These are phyloP conservation scores for Vanderwaltozyma verrucispora DNA, from an alignment of 805 yeast species.

Conservation along the genomic window DNA sequence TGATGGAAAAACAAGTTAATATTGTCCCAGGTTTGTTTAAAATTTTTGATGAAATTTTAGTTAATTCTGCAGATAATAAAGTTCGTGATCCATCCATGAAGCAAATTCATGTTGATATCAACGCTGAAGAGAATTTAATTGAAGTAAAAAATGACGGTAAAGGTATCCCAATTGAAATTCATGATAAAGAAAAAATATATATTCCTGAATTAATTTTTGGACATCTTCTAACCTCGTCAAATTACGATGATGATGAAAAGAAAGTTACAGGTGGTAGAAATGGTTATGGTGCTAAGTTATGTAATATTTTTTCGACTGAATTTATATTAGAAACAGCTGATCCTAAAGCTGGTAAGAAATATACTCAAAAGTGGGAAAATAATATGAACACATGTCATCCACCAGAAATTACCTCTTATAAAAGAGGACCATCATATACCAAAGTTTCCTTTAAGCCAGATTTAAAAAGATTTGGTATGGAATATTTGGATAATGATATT, in stretches of 20 bases:
- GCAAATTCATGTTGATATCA: slow-evolving; percentile 70
- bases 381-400: slow-evolving; percentile 75
- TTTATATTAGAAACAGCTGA: slow-evolving; percentile 88
- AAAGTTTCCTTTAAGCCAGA: slow-evolving; percentile 86
- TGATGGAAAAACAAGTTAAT: slow-evolving; percentile 51
- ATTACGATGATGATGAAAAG: slow-evolving; percentile 89
- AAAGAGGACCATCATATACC: slow-evolving; percentile 64
- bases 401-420: slow-evolving; percentile 51
- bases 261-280: slow-evolving; percentile 98
- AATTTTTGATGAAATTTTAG: slow-evolving; percentile 93
- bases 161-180: slow-evolving; percentile 93
- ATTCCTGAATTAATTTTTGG: slow-evolving; percentile 97
- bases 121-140: slow-evolving; percentile 62
- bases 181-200: slow-evolving; percentile 80
- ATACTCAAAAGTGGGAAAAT: slow-evolving; percentile 75
- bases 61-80: slow-evolving; percentile 97
- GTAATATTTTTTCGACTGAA: slow-evolving; percentile 89
- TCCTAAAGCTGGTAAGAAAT: slow-evolving; percentile 45
- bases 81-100: slow-evolving; percentile 90
- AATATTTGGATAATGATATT: slow-evolving; percentile 68
- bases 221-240: slow-evolving; percentile 85
- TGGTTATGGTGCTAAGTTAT: slow-evolving; percentile 95
- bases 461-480: slow-evolving; percentile 74
- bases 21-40: slow-evolving; percentile 95
- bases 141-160: slow-evolving; percentile 85